Evolutionary conservation across 2,329 filamentous ascomycete species (phyloP).

Genomic region (Epichloe scottii): DNA sequence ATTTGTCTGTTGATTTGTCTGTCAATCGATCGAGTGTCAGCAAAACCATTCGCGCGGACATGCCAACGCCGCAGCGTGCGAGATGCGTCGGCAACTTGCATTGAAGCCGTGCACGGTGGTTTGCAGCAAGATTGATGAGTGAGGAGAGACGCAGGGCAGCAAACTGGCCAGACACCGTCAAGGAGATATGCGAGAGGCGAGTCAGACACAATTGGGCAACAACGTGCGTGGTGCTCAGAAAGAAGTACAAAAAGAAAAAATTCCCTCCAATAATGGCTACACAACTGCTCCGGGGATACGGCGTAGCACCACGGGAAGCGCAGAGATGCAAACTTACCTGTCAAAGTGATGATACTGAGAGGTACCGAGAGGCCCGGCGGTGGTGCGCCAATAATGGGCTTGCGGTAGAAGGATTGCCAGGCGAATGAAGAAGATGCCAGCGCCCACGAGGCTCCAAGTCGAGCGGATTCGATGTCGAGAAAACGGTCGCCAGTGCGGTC

Average conservation of each 20-base stretch:
- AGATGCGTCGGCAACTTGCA: background rate
- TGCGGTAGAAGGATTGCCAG: background rate
- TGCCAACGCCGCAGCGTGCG: background rate
- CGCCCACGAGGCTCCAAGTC: background rate
- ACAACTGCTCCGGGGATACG: background rate
- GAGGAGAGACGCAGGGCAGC: background rate
- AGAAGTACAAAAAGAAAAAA: background rate
- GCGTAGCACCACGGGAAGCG: background rate
- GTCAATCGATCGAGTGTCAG: slow-evolving; percentile 22
- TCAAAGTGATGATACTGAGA: background rate
- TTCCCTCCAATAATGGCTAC: background rate
- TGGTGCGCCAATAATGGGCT: background rate
- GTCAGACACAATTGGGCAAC: background rate
- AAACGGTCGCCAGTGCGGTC: background rate
- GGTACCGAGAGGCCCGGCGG: background rate
- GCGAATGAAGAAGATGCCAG: background rate
- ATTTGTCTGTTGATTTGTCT: slow-evolving; percentile 21
- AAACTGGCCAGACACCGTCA: background rate
- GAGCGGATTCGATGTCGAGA: background rate
- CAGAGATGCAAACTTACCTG: background rate
- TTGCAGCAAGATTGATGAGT: background rate
- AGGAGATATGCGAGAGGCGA: background rate
- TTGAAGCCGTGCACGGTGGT: background rate
- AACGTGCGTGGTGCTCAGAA: background rate
- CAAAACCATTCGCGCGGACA: slow-evolving; percentile 2